phyloP scores from a whole-genome alignment of 2,329 filamentous ascomycete genomes.

The Zymoseptoria tritici region DNA sequence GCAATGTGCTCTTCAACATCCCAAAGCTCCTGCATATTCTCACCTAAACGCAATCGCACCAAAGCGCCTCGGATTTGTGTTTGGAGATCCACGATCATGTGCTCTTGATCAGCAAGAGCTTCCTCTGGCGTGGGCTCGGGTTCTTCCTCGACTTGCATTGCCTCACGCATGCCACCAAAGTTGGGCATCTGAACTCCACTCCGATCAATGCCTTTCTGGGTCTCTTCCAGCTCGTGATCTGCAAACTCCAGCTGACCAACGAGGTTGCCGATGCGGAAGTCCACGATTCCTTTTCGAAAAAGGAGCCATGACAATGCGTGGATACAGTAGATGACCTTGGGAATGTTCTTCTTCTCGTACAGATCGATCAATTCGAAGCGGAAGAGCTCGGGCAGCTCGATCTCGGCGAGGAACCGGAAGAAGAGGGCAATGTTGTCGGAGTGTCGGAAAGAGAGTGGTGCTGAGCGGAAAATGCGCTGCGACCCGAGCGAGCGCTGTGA shows the following conservation, averaged over 20 bases:
- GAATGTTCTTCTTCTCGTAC: conserved; percentile 99
- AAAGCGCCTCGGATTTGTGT: conserved; percentile 77
- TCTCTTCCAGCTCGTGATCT: conserved; percentile 92
- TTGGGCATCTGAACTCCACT: conserved; percentile 93
- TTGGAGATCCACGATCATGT: conserved; percentile 69
- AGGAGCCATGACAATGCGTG: conserved; percentile 97
- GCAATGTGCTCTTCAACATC: conserved; percentile 69
- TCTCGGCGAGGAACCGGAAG: conserved; percentile 85
- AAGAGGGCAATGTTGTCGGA: conserved; percentile 98
- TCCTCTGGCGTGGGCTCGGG: conserved; percentile 85
- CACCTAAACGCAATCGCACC: conserved; percentile 66
- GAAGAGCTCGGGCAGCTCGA: conserved; percentile 90
- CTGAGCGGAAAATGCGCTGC: conserved; percentile 71
- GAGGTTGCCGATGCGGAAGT: conserved; percentile 92
- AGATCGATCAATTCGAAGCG: conserved; percentile 94
- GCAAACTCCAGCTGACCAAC: conserved; percentile 96
- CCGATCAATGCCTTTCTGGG: conserved; percentile 94
- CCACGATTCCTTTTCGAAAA: conserved; percentile 86
- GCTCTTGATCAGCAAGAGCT: conserved; percentile 68
- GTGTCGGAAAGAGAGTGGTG: conserved; percentile 84
- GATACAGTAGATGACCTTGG: conserved; percentile 98
- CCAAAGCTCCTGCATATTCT: conserved; percentile 85
- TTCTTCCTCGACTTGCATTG: conserved; percentile 79
- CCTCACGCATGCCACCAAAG: conserved; percentile 94
- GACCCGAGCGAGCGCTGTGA: conserved; percentile 26